These are phyloP conservation scores for Diaporthe citrichinensis DNA, from an alignment of 2,329 filamentous ascomycete genomes.

Conservation along the genomic window DNA sequence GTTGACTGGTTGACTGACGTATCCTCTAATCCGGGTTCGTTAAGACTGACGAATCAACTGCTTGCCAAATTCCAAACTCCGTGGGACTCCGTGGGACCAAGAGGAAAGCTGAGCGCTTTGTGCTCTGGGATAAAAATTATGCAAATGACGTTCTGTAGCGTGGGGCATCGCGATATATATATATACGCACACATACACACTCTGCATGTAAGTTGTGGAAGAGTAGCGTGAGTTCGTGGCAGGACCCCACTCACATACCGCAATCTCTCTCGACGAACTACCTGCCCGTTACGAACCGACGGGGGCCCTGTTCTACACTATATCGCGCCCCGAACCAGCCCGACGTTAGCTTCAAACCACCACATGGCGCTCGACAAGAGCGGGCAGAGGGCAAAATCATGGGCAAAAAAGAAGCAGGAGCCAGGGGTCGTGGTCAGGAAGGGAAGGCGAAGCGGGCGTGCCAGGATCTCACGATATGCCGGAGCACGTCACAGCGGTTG, in stretches of 20 bases:
- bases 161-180: slow-evolving; percentile 23
- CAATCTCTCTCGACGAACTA: slow-evolving; percentile 19
- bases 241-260: slow-evolving; percentile 21
- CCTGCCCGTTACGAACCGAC: slow-evolving; percentile 17
- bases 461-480: slow-evolving; percentile 31
- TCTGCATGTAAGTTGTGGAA: not conserved
- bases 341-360: slow-evolving; percentile 19
- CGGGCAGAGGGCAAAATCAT: not conserved
- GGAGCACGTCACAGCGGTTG: slow-evolving; percentile 31
- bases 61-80: not conserved
- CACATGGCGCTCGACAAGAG: slow-evolving; percentile 5
- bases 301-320: not conserved
- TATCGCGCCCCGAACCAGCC: not conserved
- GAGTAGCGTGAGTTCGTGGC: slow-evolving; percentile 26
- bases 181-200: not conserved
- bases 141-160: slow-evolving; percentile 15
- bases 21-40: not conserved
- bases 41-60: not conserved
- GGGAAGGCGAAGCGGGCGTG: not conserved
- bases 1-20: slow-evolving; percentile 5
- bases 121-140: not conserved
- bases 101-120: not conserved
- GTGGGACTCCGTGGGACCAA: not conserved
- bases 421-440: not conserved
- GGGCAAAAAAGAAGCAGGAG: not conserved